Evolutionary conservation across 2,329 filamentous ascomycete genomes (phyloP).

Genomic region (Aurifilum marmelostoma): DNA sequence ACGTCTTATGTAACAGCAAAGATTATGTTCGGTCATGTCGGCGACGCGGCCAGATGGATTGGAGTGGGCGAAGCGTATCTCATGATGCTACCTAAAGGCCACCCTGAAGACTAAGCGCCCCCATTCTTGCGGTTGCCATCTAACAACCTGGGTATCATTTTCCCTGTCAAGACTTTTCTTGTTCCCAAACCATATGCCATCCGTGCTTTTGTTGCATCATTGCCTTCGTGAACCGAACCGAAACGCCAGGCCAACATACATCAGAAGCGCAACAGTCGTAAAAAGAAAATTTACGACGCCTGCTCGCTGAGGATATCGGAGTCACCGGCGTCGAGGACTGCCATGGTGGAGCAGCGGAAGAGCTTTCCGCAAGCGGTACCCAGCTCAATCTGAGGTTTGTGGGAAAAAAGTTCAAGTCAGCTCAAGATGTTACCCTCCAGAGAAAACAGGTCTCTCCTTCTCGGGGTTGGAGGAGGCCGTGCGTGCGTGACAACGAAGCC

Average conservation of each 20-base stretch:
- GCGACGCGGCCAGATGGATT: conserved; percentile 28
- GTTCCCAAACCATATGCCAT: conserved; percentile 24
- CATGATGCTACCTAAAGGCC: conserved; percentile 25
- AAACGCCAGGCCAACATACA: conserved; percentile 22
- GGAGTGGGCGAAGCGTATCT: conserved; percentile 27
- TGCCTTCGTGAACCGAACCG: conserved; percentile 26
- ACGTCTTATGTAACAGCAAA: background rate
- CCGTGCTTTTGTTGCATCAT: conserved; percentile 14
- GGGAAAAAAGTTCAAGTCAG: conserved; percentile 53
- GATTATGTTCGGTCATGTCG: conserved; percentile 8
- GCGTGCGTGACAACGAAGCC: conserved; percentile 18
- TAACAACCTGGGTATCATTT: conserved; percentile 29
- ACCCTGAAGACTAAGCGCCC: conserved; percentile 16
- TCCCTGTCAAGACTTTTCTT: conserved; percentile 20
- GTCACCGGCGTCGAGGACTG: conserved; percentile 95
- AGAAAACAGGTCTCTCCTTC: conserved; percentile 80
- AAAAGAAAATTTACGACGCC: conserved; percentile 54
- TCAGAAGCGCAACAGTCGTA: background rate
- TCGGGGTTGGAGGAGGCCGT: conserved; percentile 62
- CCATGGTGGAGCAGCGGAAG: conserved; percentile 97
- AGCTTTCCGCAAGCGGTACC: conserved; percentile 99
- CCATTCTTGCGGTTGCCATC: conserved; percentile 18
- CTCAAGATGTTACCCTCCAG: conserved; percentile 76
- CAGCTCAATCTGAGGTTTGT: conserved; percentile 80
- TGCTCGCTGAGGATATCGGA: conserved; percentile 92